Evolutionary conservation across 2,329 filamentous ascomycete genomes (phyloP), one percentile per base, ranked within the genome.

Genomic region (Colletotrichum tropicicola): DNA sequence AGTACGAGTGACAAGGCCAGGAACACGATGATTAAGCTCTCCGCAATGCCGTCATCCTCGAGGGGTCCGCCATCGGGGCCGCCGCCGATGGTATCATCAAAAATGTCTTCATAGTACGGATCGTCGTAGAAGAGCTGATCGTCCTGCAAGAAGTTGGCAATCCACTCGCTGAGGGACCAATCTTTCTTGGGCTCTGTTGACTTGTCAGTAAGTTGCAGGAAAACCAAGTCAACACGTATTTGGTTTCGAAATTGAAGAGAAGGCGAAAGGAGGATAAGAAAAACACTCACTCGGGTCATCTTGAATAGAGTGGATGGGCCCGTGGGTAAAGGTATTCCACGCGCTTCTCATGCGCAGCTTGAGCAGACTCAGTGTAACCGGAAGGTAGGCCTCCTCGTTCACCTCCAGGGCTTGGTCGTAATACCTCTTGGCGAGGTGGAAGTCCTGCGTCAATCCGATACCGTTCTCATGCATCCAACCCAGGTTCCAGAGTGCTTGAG

Each of bases 381-480:
- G 96, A 1, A 98, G 84, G 74, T 98, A 98, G 0, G 96, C 94
- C 78, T 99, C 97, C 51, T 90, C 86, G 72, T 97, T 99, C 1
- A 95, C 94, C 73, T 94, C 93, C 28, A 98, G 82, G 1, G 96
- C 95, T 66, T 96, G 87, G 72, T 99, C 96, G 74, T 99, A 99
- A 78, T 94, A 97, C 57, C 96, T 86, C 79, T 99, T 99, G 2
- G 97, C 96, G 60, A 99, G 89, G 74, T 99, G 96, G 76, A 97
- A 99, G 74, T 99, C 96, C 75, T 99, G 96, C 58, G 92, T 91
- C 19, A 98, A 87, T 2, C 94, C 93, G 52, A 98, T 85, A 7
- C 96, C 96, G 73, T 98, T 98, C 79, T 99, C 96, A 73, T 99
- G 94, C 95, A 99, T 98, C 96, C 96, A 99, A 5, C 96, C 97